phyloP scores from a whole-genome alignment of 2,329 filamentous ascomycete species.

The Trichoderma guizhouense region DNA sequence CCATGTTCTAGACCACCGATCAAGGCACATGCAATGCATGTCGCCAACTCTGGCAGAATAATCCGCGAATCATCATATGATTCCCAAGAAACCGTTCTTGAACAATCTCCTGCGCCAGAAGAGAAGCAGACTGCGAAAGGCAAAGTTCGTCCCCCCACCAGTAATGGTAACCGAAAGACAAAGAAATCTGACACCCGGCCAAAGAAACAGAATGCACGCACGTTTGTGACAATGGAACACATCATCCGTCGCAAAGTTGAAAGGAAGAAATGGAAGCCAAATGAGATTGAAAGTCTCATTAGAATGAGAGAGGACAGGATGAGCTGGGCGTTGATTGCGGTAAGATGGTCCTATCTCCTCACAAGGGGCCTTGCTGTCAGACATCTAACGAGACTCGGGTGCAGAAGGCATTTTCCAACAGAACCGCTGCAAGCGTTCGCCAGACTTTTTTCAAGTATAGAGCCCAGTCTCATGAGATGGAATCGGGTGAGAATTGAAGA shows the following conservation, averaged over 20 bases:
- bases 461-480: not conserved
- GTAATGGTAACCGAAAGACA: not conserved
- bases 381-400: not conserved
- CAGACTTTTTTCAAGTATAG: not conserved
- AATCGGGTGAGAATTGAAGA: not conserved
- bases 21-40: not conserved
- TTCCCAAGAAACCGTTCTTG: not conserved
- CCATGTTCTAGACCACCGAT: not conserved
- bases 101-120: not conserved
- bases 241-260: fast-evolving
- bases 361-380: not conserved
- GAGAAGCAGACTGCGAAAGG: not conserved
- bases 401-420: not conserved
- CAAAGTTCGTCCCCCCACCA: not conserved
- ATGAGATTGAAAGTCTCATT: not conserved
- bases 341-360: not conserved
- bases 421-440: not conserved
- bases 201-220: not conserved
- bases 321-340: not conserved
- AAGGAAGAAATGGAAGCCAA: not conserved
- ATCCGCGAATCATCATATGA: not conserved
- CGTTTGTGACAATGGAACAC: not conserved
- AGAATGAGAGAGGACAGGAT: not conserved
- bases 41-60: not conserved
- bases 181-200: not conserved